A percentile compares a stretch with the other conserved stretches of the same genome.
These are phyloP conservation scores for Suillus discolor DNA, from an alignment of 768 basidiomycete genomes.

Conservation along the genomic window DNA sequence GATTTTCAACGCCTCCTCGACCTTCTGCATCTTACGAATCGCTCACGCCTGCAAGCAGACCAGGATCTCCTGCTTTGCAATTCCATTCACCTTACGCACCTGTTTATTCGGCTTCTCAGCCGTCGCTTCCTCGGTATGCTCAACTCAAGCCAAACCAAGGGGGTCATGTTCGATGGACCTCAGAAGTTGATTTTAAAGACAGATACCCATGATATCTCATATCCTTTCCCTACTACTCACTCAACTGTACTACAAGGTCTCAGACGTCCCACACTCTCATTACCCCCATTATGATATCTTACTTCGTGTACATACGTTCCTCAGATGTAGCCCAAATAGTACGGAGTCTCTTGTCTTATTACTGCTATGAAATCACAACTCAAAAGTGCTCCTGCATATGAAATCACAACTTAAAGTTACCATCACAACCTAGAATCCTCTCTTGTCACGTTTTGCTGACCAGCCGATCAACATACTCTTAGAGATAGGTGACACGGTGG, in stretches of 20 bases:
- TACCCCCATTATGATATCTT: conserved; percentile 1
- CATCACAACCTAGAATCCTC: not conserved
- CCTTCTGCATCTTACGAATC: conserved; percentile 10
- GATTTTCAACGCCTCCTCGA: conserved; percentile 15
- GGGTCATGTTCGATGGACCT: conserved; percentile 26
- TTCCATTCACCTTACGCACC: not conserved
- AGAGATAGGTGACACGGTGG: not conserved
- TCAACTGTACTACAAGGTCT: conserved; percentile 1
- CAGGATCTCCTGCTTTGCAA: conserved; percentile 8
- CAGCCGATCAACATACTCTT: not conserved
- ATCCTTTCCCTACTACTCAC: too few species aligned
- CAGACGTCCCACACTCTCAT: not conserved
- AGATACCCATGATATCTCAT: not conserved
- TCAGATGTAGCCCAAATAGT: not conserved
- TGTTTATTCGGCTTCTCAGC: conserved; percentile 9
- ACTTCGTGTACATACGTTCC: not conserved
- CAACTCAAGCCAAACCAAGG: conserved; percentile 7
- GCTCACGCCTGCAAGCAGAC: conserved; percentile 8
- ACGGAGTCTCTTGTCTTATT: not conserved
- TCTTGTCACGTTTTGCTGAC: not conserved
- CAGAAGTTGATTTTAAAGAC: conserved; percentile 15
- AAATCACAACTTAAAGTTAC: conserved; percentile 5
- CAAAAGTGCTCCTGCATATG: not conserved
- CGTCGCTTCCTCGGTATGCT: conserved; percentile 1
- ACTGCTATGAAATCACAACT: conserved; percentile 1